Evolutionary conservation across 345 rosid genomes (phyloP), one percentile per base, ranked within the genome.

Genomic region (Laguncularia racemosa): DNA sequence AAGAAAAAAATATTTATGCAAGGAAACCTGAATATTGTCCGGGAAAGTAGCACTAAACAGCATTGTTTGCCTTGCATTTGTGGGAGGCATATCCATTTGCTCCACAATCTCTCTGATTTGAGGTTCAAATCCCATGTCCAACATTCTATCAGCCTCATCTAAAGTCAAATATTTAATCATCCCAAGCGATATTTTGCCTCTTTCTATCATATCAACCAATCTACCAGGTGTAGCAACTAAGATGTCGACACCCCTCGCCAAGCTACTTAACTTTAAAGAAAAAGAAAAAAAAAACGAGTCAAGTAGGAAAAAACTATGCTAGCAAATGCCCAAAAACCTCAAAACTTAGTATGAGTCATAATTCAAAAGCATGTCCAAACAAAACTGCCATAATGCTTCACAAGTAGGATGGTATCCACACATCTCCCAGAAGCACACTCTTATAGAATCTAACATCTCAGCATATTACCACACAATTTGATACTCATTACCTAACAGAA

Each of bases 51-150:
- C 86, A 66, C 86, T 81, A 61, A 75, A 81, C 40, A 81, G 73
- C 83, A 81, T 46, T 5, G 83, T 81, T 66, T 81, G 86, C 59
- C 86, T 75, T 44, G 57, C 26, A 50, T 73, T 81, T 14, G 79
- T 61, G 17, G 81, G 64, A 50, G 86, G 86, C 83, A 81, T 78
- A 55, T 53, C 86, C 75, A 68, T 73, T 64, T 63, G 73, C 58
- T 81, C 70, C 8, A 71, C 83, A 58, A 81, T 78, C 68, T 67
- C 72, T 59, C 86, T 48, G 44, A 81, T 81, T 65, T 81, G 86
- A 17, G 71, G 86, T 64, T 78, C 86, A 65, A 81, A 81, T 26
- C 86, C 86, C 86, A 78, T 81, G 48, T 81, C 86, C 66, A 81
- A 53, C 86, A 81, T 81, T 19, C 81, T 49, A 43, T 81, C 86